Evolutionary conservation across 1,139 yeast genomes (phyloP), one percentile per base, ranked within the genome.

Genomic region (Scheffersomyces segobiensis): DNA sequence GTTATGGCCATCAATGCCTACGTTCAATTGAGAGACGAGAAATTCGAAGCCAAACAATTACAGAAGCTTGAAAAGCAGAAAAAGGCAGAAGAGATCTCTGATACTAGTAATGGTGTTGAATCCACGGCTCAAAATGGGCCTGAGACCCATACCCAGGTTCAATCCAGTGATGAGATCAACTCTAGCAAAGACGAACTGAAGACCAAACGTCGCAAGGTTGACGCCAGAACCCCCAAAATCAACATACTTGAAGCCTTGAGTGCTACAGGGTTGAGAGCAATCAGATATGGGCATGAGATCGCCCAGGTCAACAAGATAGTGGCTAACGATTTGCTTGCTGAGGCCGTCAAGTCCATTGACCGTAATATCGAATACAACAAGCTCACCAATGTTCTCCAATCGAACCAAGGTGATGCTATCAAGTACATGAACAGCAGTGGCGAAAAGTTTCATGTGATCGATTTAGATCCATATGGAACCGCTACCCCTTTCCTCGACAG

Each of bases 391-490:
- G 74, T 77, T 47, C 92, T 95, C 26, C 72, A 70, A 50, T 82
- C 96, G 12, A 88, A 91, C 66, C 83, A 84, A 65, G 97, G 95
- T 22, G 98, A 95, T 75, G 99, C 99, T 26, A 91, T 89, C 63
- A 86, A 86, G 54, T 86, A 83, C 69, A 92, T 95, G 97, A 78
- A 81, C 56, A 70, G 82, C 0, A 71, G 75, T 42, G 76, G 75
- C 22, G 67, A 67, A 24, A 80, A 81, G 56, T 90, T 89, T 74
- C 97, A 95, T 69, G 91, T 91, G 12, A 86, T 96, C 58, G 99
- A 95, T 74, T 81, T 95, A 58, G 99, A 95, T 70, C 99, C 99
- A 0, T 95, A 95, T 70, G 99, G 99, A 21, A 89, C 98, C 0
- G 99, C 98, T 0, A 86, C 97, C 1, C 98, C 98, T 5, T 95